Evolutionary conservation across 805 yeast genomes (phyloP).

Genomic region (Lipomyces lipofer): DNA sequence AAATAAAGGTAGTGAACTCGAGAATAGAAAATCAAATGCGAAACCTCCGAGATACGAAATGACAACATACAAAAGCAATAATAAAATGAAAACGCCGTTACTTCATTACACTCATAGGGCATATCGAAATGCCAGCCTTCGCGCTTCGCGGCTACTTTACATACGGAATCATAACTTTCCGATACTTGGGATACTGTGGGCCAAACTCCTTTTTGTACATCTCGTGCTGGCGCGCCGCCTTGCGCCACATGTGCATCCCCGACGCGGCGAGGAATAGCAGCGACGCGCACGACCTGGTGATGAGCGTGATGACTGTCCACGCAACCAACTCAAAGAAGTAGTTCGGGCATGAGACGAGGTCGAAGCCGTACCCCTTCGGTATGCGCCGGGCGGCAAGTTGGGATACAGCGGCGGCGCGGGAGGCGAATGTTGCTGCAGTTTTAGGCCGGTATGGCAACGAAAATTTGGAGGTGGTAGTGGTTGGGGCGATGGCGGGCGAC

Average conservation of each 20-base stretch:
- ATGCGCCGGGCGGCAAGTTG: slow-evolving; percentile 53
- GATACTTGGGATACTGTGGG: slow-evolving; percentile 72
- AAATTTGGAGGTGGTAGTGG: background rate
- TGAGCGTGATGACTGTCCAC: slow-evolving; percentile 70
- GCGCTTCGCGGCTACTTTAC: no score
- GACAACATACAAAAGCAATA: no score
- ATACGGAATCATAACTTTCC: slow-evolving; percentile 79
- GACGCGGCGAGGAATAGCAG: slow-evolving; percentile 70
- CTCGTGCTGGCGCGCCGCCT: slow-evolving; percentile 88
- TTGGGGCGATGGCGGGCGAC: background rate
- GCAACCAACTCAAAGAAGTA: slow-evolving; percentile 81
- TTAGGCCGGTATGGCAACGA: background rate
- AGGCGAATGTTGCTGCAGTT: slow-evolving; percentile 5
- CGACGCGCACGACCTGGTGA: slow-evolving; percentile 62
- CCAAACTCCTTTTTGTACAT: slow-evolving; percentile 69
- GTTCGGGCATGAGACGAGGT: slow-evolving; percentile 85
- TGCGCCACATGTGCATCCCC: slow-evolving; percentile 77
- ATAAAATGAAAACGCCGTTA: no score
- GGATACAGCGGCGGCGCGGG: background rate
- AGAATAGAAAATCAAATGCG: no score
- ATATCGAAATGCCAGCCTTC: no score
- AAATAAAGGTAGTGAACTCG: no score
- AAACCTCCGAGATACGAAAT: no score
- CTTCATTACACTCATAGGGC: no score
- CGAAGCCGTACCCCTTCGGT: slow-evolving; percentile 84